Base-by-base conservation (phyloP, 2,329 filamentous ascomycete species). In the Aspergillus melleus region DNA sequence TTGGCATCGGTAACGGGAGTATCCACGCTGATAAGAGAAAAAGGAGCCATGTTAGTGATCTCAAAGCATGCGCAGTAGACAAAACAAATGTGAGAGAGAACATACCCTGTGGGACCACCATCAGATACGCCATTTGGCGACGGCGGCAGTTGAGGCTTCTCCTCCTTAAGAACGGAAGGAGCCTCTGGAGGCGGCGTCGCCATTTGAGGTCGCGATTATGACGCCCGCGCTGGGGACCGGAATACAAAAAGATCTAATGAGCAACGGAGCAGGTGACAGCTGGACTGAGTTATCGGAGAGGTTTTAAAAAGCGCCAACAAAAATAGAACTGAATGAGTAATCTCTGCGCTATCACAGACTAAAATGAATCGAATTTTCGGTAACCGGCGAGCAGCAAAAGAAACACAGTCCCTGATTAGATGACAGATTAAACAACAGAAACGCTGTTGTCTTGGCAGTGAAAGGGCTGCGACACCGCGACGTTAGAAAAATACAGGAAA, bases 121-220 rank as follows among this genome's bases (percentile, higher is more conserved):
- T 72, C 72, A 44, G 74, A 64, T 30, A 59, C 64, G 53, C 70
- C 74, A 61, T 70, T 74, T 24, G 73, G 70, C 58, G 73, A 71
- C 49, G 73, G 73, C 57, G 73, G 72, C 56, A 76, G 66, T 67
- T 76, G 74, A 67, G 74, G 72, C 70, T 77, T 78, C 62, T 76
- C 74, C 70, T 77, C 74, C 70, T 75, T 77, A 42, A 74, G 56
- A 42, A 70, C 59, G 59, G 72, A 65, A 66, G 72, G 60, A 59
- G 69, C 74, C 72, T 78, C 76, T 54, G 76, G 75, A 67, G 76
- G 76, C 70, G 76, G 76, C 54, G 76, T 78, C 68, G 76, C 76
- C 76, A 78, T 78, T 42, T 68, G 64, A 64, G 63, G 59, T 55
- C 63, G 61, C 57, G 60, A 59, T 64, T 58, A 63, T 61, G 59